Conservation (phyloP, 768 basidiomycete genomes). For the Artomyces pyxidatus region DNA sequence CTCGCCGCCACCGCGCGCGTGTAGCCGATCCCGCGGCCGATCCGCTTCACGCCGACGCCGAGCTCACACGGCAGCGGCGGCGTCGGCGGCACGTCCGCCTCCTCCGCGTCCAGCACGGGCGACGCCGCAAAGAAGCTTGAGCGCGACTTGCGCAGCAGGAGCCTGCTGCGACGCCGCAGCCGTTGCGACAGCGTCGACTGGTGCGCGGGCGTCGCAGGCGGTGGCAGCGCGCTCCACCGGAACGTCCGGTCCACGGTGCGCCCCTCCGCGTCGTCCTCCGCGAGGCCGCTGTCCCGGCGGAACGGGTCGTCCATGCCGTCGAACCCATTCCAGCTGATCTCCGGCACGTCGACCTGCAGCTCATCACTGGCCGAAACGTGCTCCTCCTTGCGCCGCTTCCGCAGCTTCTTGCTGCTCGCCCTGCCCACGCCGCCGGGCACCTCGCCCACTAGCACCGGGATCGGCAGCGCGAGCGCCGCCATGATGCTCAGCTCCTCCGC, state of each 20-base stretch:
- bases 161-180: not conserved
- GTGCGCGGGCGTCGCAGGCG: not conserved
- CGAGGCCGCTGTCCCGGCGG: slow-evolving; percentile 2
- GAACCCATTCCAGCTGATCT: slow-evolving; percentile 11
- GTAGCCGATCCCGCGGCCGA: slow-evolving; percentile 16
- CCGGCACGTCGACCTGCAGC: slow-evolving; percentile 3
- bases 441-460: slow-evolving; percentile 13
- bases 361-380: not conserved
- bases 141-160: not conserved
- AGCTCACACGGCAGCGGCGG: not conserved
- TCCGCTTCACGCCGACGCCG: slow-evolving; percentile 9
- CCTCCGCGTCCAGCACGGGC: not conserved
- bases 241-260: slow-evolving; percentile 11
- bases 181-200: not conserved
- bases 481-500: slow-evolving; percentile 6
- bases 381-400: not conserved
- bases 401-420: not conserved
- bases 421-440: not conserved
- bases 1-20: slow-evolving; percentile 2
- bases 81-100: not conserved
- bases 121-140: not conserved
- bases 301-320: slow-evolving; percentile 14
- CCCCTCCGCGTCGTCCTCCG: not conserved
- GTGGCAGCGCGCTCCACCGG: slow-evolving; percentile 13
- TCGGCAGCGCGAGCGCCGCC: slow-evolving; percentile 14